Evolutionary conservation across 2,329 filamentous ascomycete genomes (phyloP), one percentile per base, ranked within the genome.

Genomic region (Magnaporthales sp.): DNA sequence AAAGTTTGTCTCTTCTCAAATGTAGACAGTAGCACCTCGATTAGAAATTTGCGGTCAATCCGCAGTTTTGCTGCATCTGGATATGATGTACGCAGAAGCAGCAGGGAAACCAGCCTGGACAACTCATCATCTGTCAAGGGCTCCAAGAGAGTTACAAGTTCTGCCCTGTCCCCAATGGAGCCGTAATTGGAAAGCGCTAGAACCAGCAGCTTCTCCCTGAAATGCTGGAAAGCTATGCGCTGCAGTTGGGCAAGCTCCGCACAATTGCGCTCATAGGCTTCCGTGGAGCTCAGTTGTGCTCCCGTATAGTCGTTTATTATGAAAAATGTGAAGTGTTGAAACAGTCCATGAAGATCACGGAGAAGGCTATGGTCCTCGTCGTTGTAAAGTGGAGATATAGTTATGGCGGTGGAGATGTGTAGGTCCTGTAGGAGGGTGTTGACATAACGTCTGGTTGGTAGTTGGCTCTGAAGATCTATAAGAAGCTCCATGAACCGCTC

Each of bases 401-500:
- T 86, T 72, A 97, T 87, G 10, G 91, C 86, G 0, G 94, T 82
- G 30, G 97, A 78, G 26, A 96, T 78, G 74, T 98, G 93, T 62
- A 98, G 80, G 74, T 99, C 94, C 72, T 91, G 89, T 15, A 98
- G 77, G 58, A 99, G 80, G 1, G 91, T 89, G 76, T 97, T 97
- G 74, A 96, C 91, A 75, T 98, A 98, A 76, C 95, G 88, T 71
- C 95, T 85, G 3, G 96, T 99, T 0, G 95, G 95, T 63, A 98
- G 81, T 76, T 99, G 95, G 73, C 94, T 97, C 75, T 96, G 88
- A 24, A 99, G 80, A 75, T 99, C 95, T 9, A 91, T 89, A 63
- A 99, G 81, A 65, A 99, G 89, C 77, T 99, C 95, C 65, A 95
- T 78, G 69, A 98, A 94, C n/a, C 93, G 87, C 77, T 98, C 94